Evolutionary conservation across 805 yeast genomes (phyloP).

Genomic region (Wickerhamiella occidentalis): DNA sequence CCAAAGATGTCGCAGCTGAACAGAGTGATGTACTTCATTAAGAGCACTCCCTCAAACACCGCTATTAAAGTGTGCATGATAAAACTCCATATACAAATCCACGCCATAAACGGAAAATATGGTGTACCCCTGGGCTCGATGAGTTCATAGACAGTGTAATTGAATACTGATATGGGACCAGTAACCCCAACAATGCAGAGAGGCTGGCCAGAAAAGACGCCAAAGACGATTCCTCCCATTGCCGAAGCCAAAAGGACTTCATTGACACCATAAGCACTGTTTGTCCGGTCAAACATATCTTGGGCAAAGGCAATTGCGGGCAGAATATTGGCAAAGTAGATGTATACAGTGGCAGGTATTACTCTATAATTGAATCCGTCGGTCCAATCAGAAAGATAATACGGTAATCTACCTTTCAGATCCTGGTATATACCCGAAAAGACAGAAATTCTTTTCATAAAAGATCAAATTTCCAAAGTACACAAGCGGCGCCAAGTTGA

Average conservation of each 20-base stretch:
- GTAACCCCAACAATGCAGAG: constrained; percentile 93
- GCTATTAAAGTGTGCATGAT: constrained; percentile 67
- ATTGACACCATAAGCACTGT: constrained; percentile 79
- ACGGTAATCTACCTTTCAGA: constrained; percentile 44
- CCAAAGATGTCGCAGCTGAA: constrained; percentile 93
- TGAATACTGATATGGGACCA: constrained; percentile 88
- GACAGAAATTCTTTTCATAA: background rate
- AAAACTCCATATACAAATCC: constrained; percentile 91
- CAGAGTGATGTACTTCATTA: constrained; percentile 57
- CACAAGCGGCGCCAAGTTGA: too few species aligned
- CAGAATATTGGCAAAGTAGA: constrained; percentile 76
- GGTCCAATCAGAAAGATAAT: constrained; percentile 61
- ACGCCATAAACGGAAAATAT: constrained; percentile 87
- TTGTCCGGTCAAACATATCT: constrained; percentile 89
- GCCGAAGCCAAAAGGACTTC: constrained; percentile 79
- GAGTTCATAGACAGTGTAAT: constrained; percentile 74
- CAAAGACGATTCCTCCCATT: constrained; percentile 80
- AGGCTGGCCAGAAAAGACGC: constrained; percentile 80
- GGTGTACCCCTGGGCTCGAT: constrained; percentile 39
- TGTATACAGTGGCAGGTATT: constrained; percentile 67
- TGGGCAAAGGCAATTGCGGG: constrained; percentile 96
- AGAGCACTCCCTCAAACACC: constrained; percentile 50
- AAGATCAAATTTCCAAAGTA: background rate
- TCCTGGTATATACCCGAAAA: constrained; percentile 42
- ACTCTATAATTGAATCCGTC: constrained; percentile 83